Conservation (phyloP, 768 basidiomycete genomes). For the Pisolithus albus region DNA sequence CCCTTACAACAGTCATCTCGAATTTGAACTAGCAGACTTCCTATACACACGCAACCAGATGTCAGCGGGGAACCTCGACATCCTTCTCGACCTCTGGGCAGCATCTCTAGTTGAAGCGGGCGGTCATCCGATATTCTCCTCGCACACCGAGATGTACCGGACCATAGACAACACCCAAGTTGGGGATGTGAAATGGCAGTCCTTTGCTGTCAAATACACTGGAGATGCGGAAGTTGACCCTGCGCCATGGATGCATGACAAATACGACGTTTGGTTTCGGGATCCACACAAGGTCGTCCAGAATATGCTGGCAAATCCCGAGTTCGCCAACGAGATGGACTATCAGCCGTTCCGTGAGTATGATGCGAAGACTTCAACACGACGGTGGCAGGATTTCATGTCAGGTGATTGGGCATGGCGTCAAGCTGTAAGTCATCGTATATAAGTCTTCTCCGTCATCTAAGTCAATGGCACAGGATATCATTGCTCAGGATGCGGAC, state of each 20-base stretch:
- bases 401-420: slow-evolving; percentile 11
- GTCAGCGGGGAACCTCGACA: neutral
- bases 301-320: neutral
- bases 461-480: too few relatives aligned
- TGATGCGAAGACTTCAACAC: neutral
- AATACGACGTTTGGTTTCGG: neutral
- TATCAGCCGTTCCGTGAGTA: neutral
- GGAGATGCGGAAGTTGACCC: neutral
- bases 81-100: neutral
- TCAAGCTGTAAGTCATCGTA: slow-evolving; percentile 9
- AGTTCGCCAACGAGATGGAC: neutral
- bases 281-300: neutral
- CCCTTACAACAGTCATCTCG: neutral
- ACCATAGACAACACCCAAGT: neutral
- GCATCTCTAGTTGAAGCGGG: neutral
- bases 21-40: neutral
- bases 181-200: neutral
- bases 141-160: neutral
- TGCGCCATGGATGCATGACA: neutral
- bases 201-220: neutral
- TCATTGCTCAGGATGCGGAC: too few relatives aligned
- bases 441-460: neutral
- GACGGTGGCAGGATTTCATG: slow-evolving; percentile 5
- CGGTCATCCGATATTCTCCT: neutral
- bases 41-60: neutral